Conservation (phyloP, 805 yeast species). For the Kodamaea kakaduensis region DNA sequence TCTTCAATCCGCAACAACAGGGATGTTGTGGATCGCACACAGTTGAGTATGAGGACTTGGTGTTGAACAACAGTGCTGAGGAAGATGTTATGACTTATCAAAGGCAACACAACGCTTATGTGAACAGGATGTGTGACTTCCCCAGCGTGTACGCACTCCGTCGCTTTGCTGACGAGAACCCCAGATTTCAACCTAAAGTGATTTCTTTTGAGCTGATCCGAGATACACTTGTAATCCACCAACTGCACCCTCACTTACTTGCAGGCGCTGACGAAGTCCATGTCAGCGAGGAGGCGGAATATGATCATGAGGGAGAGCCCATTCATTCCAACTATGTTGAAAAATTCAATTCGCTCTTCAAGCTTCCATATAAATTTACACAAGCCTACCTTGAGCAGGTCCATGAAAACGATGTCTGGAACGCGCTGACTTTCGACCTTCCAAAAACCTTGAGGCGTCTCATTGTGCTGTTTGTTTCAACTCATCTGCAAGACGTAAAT, state of each 20-base stretch:
- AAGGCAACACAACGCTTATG: no score
- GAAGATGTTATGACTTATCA: no score
- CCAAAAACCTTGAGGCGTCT: neutral
- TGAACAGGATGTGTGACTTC: no score
- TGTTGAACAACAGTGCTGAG: no score
- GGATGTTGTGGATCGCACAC: neutral
- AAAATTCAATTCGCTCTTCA: neutral
- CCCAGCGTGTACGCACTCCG: neutral
- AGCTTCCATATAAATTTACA: neutral
- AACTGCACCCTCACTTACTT: neutral
- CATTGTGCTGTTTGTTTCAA: no score
- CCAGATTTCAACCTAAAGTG: neutral
- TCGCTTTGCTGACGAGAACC: neutral
- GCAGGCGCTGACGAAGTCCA: neutral
- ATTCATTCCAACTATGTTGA: neutral
- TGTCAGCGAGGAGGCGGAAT: neutral
- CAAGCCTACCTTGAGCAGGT: neutral
- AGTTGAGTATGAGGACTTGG: neutral
- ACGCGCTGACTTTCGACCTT: neutral
- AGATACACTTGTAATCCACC: slow-evolving; percentile 1
- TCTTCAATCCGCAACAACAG: neutral
- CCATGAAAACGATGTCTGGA: neutral
- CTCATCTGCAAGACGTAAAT: no score
- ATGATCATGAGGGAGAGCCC: slow-evolving; percentile 1
- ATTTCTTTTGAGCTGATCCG: slow-evolving; percentile 1